phyloP scores from a whole-genome alignment of 2,329 filamentous ascomycete genomes.

The Venturia carpophila region DNA sequence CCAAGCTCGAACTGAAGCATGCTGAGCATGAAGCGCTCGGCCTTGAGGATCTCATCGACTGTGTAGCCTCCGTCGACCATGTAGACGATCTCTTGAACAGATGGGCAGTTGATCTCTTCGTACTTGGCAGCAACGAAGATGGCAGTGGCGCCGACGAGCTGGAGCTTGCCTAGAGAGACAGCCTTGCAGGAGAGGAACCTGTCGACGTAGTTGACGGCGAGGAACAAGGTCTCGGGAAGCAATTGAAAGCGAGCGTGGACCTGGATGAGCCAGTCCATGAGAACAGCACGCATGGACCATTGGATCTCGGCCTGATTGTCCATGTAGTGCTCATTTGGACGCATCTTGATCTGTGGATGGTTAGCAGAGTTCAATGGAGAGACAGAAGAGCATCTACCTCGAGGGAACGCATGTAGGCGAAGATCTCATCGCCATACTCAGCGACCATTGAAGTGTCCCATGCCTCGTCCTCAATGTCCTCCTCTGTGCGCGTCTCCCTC shows the following conservation, averaged over 20 bases:
- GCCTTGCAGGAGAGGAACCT: slow-evolving; percentile 92
- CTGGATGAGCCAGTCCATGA: slow-evolving; percentile 98
- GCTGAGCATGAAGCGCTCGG: slow-evolving; percentile 94
- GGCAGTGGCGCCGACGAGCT: slow-evolving; percentile 91
- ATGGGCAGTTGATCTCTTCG: slow-evolving; percentile 97
- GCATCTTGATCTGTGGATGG: slow-evolving; percentile 55
- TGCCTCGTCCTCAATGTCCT: slow-evolving; percentile 79
- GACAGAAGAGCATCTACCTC: slow-evolving; percentile 52
- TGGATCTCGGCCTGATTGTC: slow-evolving; percentile 94
- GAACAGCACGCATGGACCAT: slow-evolving; percentile 95
- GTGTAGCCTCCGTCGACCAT: slow-evolving; percentile 95
- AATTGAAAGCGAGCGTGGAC: slow-evolving; percentile 88
- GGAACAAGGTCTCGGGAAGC: slow-evolving; percentile 88
- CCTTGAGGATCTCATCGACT: slow-evolving; percentile 88
- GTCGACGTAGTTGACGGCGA: slow-evolving; percentile 94
- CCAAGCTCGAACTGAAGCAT: slow-evolving; percentile 94
- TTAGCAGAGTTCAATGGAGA: neutral
- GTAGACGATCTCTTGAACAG: slow-evolving; percentile 89
- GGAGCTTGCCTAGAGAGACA: slow-evolving; percentile 87
- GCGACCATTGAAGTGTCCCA: slow-evolving; percentile 98
- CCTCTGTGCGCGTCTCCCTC: slow-evolving; percentile 54
- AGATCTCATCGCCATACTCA: slow-evolving; percentile 94
- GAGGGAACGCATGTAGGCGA: slow-evolving; percentile 79
- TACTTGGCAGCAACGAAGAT: slow-evolving; percentile 96
- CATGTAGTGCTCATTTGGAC: slow-evolving; percentile 93